Base-by-base conservation (phyloP, 495 filamentous ascomycete genomes). In the Penicillium desertorum region DNA sequence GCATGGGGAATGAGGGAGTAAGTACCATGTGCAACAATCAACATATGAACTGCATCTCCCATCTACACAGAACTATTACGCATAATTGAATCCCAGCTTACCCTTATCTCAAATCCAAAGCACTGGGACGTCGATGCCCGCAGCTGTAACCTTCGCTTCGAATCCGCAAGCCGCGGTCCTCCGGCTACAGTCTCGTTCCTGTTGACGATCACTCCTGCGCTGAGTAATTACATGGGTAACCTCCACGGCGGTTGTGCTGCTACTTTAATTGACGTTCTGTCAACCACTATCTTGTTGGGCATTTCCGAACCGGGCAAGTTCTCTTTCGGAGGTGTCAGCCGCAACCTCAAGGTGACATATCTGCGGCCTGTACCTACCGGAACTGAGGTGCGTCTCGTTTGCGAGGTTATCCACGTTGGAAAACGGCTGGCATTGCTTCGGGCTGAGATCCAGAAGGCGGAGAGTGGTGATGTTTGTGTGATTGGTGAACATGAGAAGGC, bases 171-270 rank as follows among this genome's bases (percentile, higher is more conserved):
- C 27, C 64, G 57, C 19, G 64, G 64, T 4, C 73, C 75, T 12
- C 66, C 70, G 17, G 60, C 72, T 30, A 67, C 62, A 36, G 70
- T 70, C 50, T 68, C 67, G 3, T 79, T 71, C 56, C 65, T 68
- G 2, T 78, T 84, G 57, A 82, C 71, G 32, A 75, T 87, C 25
- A 71, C 79, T 16, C 76, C 77, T 0, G 45, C 71, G 3, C 80
- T 88, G 56, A 76, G 73, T 72, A 91, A 91, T 67, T 68, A 73
- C 11, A 52, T 85, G 11, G 74, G 73, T 0, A 88, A 79, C 67
- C 71, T 93, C 12, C 89, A 91, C 63, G 89, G 89, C 37, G 89
- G 88, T 5, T 86, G 82, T 61, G 76, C 80, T 0, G 81, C 88
- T 0, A 84, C 86, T 0, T 67, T 91, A 2, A 84, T 90, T 62